Percentiles rank a stretch among this genome's conserved stretches.
Conservation (phyloP, 1,284 basidiomycete species). For the Thecaphora thlaspeos region DNA sequence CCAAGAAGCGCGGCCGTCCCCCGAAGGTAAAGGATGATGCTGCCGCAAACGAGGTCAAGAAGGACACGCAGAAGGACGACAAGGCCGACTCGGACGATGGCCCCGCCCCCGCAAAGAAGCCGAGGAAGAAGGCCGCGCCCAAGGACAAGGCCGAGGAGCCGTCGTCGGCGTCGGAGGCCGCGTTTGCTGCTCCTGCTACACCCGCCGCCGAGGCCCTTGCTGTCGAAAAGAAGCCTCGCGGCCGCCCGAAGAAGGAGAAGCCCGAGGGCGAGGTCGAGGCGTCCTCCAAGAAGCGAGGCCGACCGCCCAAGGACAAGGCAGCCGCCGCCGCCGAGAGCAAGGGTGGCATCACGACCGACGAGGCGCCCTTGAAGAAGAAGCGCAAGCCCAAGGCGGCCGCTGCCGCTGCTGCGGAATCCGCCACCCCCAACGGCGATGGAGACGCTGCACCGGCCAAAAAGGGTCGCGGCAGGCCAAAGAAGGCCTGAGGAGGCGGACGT, state of each 20-base stretch:
- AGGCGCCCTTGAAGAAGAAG: too few relatives aligned
- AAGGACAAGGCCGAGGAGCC: not conserved
- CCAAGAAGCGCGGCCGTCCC: constrained; percentile 5
- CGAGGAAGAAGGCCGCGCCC: not conserved
- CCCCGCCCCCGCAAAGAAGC: too few relatives aligned
- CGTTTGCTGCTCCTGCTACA: too few relatives aligned
- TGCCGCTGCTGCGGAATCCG: too few relatives aligned
- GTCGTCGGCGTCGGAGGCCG: too few relatives aligned
- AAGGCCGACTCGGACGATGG: too few relatives aligned
- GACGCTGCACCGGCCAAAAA: too few relatives aligned
- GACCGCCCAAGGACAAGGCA: not conserved
- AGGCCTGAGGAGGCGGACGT: too few relatives aligned
- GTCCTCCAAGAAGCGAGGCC: not conserved
- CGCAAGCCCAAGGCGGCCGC: too few relatives aligned
- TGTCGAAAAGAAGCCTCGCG: constrained; percentile 24
- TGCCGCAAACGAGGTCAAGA: constrained; percentile 12
- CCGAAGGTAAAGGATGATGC: not conserved
- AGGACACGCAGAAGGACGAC: constrained; percentile 3
- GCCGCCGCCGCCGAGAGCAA: not conserved
- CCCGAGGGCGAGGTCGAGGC: not conserved
- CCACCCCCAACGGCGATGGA: too few relatives aligned
- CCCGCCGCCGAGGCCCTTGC: too few relatives aligned
- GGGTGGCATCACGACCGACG: not conserved
- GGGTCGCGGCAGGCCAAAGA: too few relatives aligned
- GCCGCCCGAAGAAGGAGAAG: constrained; percentile 25